These are phyloP conservation scores for Candida maltosa DNA, from an alignment of 805 yeast genomes.

Conservation along the genomic window DNA sequence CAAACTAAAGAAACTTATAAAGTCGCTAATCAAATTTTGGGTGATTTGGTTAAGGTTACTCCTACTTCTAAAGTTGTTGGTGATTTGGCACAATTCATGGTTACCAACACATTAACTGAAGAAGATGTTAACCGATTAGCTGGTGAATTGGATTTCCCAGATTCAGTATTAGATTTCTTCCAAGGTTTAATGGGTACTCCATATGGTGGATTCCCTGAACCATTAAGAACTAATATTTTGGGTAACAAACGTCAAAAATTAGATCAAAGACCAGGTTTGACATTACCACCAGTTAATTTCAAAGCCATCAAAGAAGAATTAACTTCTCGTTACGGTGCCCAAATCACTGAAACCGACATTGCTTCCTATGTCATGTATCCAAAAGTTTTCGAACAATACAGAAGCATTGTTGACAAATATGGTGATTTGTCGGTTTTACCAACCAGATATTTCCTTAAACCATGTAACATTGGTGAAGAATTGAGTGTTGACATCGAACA, in stretches of 20 bases:
- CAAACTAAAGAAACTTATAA: constrained; percentile 94
- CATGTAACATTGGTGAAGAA: constrained; percentile 86
- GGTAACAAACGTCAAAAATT: constrained; percentile 91
- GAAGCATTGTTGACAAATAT: constrained; percentile 66
- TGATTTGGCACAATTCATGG: constrained; percentile 99
- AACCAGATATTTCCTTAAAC: constrained; percentile 83
- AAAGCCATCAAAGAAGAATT: constrained; percentile 70
- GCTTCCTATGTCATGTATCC: constrained; percentile 98
- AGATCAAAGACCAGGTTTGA: constrained; percentile 87
- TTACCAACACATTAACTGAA: constrained; percentile 80
- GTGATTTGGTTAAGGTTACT: constrained; percentile 97
- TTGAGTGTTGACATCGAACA: constrained; percentile 84
- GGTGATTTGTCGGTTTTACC: constrained; percentile 95
- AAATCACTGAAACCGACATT: constrained; percentile 77
- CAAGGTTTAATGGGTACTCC: constrained; percentile 99
- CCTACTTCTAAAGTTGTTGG: constrained; percentile 99
- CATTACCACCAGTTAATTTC: constrained; percentile 81
- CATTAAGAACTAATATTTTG: constrained; percentile 86
- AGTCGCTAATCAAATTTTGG: constrained; percentile 85
- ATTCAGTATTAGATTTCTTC: constrained; percentile 95
- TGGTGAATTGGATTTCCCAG: constrained; percentile 93
- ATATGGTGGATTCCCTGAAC: constrained; percentile 99
- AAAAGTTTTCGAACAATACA: constrained; percentile 88
- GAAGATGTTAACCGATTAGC: constrained; percentile 90
- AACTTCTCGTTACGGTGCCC: constrained; percentile 63